Evolutionary conservation across 441 rosid genomes (phyloP).

Genomic region (Arabidopsis lyrata): DNA sequence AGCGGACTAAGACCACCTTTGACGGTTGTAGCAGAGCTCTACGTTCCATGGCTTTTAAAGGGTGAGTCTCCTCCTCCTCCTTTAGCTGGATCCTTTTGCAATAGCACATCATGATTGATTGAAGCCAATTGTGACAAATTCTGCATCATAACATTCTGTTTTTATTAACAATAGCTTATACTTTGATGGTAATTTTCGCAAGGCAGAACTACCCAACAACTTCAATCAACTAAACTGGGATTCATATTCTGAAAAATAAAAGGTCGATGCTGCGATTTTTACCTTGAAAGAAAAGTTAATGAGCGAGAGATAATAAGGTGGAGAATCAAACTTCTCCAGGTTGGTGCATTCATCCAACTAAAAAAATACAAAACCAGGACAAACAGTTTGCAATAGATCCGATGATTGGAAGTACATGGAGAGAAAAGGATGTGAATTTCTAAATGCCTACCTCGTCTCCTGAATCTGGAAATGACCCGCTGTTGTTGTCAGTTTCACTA

Average conservation of each 20-base stretch:
- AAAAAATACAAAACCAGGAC: constrained; percentile 25
- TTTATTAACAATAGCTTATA: not conserved
- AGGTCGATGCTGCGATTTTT: constrained; percentile 17
- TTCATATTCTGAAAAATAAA: not conserved
- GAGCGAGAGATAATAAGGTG: constrained; percentile 63
- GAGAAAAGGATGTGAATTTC: not conserved
- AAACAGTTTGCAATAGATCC: constrained; percentile 6
- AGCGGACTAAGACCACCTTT: constrained; percentile 28
- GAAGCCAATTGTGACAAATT: constrained; percentile 84
- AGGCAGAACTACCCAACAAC: constrained; percentile 5
- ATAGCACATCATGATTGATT: constrained; percentile 74
- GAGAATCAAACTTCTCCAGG: constrained; percentile 59
- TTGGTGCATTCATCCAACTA: constrained; percentile 79
- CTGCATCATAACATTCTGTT: constrained; percentile 48
- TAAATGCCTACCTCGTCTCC: constrained; percentile 63
- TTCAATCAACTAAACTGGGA: constrained; percentile 3
- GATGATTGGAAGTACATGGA: not conserved
- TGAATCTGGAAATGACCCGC: constrained; percentile 50
- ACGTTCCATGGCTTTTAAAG: constrained; percentile 48
- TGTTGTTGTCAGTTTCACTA: constrained; percentile 49
- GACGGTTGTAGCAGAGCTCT: constrained; percentile 43
- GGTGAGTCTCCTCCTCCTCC: constrained; percentile 52
- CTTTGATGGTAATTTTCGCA: not conserved
- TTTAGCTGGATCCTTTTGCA: constrained; percentile 71
- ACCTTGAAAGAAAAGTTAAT: constrained; percentile 90